Base-by-base conservation (phyloP, 306 rosid genomes). In the Lathyrus sativus region DNA sequence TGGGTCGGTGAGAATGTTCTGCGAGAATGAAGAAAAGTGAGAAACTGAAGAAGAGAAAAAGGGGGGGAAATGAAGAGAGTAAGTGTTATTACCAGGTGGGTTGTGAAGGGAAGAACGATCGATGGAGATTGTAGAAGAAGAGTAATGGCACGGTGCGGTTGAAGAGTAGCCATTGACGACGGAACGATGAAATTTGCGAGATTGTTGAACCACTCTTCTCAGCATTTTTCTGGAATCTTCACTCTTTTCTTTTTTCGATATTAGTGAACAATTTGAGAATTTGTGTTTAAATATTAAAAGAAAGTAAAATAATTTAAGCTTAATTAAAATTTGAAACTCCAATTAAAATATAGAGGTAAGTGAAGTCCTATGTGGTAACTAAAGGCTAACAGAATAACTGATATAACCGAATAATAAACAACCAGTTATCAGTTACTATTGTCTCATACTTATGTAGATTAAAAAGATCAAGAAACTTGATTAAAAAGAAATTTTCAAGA, bases 81-180 rank as follows among this genome's bases (percentile, higher is more conserved):
- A 31, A 38, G 13, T 4, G 35, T 10, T 12, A 2, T 9, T 18
- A 62, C 85, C 77, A 65, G 82, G 78, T 60, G 85, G 82, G 63
- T 77, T 81, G 80, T 45, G 41, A 35, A 81, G 77, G 69, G 68
- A 13, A 74, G 85, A 77, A n/a, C 82, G 85, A 53, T 81, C 85
- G 45, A 81, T 60, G 74, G 85, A 77, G 76, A 81, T 70, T 58
- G 82, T 45, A 17, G 72, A 51, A 53, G 62, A 62, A 17, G 76
- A 49, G 42, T 24, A 43, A 15, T 7, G 12, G 11, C 62, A 17
- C 26, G 41, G 14, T 7, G 55, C 22, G 29, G 29, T 11, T 13
- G 56, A 14, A 11, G 75, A 62, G 65, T 26, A 50, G 6, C 70
- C 74, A 28, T 42, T 66, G 68, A 38, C 44, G 29, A 78, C 26